Percentiles rank a stretch among this genome's conserved stretches.
These are phyloP conservation scores for Leptographium flavum DNA, from an alignment of 2,329 filamentous ascomycete species.

Conservation along the genomic window DNA sequence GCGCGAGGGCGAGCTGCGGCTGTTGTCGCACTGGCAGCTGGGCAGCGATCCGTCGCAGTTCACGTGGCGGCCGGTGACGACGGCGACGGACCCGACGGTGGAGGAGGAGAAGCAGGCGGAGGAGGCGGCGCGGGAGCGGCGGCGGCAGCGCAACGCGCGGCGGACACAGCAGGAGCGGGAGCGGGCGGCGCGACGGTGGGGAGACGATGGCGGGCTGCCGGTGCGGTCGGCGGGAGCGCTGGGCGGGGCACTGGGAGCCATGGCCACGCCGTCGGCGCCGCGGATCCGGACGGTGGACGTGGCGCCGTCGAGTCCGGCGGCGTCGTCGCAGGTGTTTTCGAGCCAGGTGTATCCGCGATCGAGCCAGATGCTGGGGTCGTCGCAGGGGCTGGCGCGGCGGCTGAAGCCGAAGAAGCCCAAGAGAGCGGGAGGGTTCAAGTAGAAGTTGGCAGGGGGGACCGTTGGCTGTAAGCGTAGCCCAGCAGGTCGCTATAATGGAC, in stretches of 20 bases:
- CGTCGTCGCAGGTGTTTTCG: slow-evolving; percentile 1
- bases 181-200: slow-evolving; percentile 5
- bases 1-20: slow-evolving; percentile 12
- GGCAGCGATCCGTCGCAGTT: slow-evolving; percentile 20
- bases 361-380: slow-evolving; percentile 16
- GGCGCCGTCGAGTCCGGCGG: slow-evolving; percentile 5
- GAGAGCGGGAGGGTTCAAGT: not conserved
- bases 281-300: slow-evolving; percentile 3
- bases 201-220: not conserved
- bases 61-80: slow-evolving; percentile 12
- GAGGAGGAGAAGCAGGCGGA: slow-evolving; percentile 7
- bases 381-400: slow-evolving; percentile 14
- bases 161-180: slow-evolving; percentile 12
- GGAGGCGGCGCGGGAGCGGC: slow-evolving; percentile 12
- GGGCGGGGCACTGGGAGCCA: too few species aligned
- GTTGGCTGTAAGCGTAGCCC: too few species aligned
- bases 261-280: slow-evolving; percentile 3
- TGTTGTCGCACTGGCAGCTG: slow-evolving; percentile 22
- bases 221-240: too few species aligned
- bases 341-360: slow-evolving; percentile 12
- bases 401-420: slow-evolving; percentile 11
- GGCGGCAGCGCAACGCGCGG: slow-evolving; percentile 16
- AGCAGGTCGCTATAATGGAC: too few species aligned
- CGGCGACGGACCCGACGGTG: slow-evolving; percentile 1
- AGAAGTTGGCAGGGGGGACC: not conserved